These are phyloP conservation scores for Candida manassasensis DNA, from an alignment of 805 yeast species.

Conservation along the genomic window DNA sequence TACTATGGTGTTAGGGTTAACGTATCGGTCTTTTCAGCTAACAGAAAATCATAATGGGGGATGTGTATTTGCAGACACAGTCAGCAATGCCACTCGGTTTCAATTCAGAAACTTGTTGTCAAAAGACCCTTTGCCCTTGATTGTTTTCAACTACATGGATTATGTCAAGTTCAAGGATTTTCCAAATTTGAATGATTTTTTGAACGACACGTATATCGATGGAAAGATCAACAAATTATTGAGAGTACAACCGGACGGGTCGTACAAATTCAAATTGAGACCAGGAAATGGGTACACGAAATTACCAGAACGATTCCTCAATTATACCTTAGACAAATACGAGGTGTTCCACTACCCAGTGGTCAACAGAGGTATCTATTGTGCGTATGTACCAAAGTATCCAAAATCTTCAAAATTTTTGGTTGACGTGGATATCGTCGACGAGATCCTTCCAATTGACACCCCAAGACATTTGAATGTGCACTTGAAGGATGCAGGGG, in stretches of 20 bases:
- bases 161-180: slow-evolving; percentile 6
- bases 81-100: slow-evolving; percentile 1
- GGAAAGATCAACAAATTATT: slow-evolving; percentile 1
- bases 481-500: background rate
- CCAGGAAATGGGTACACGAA: background rate
- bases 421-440: slow-evolving; percentile 6
- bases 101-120: slow-evolving; percentile 3
- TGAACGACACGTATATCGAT: slow-evolving; percentile 9
- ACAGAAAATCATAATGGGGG: slow-evolving; percentile 9
- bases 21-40: slow-evolving; percentile 4
- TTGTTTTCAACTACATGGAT: slow-evolving; percentile 8
- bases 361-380: slow-evolving; percentile 6
- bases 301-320: slow-evolving; percentile 3
- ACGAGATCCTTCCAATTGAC: slow-evolving; percentile 7
- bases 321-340: slow-evolving; percentile 2
- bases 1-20: background rate
- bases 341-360: slow-evolving; percentile 2
- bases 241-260: slow-evolving; percentile 1
- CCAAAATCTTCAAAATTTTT: slow-evolving; percentile 5
- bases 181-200: slow-evolving; percentile 10
- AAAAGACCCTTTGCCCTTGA: slow-evolving; percentile 5
- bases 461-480: slow-evolving; percentile 2
- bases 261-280: slow-evolving; percentile 1
- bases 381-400: slow-evolving; percentile 7
- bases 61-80: slow-evolving; percentile 7